Conservation (phyloP, 176 grass and related monocot species). For the Saccharum officinarum region DNA sequence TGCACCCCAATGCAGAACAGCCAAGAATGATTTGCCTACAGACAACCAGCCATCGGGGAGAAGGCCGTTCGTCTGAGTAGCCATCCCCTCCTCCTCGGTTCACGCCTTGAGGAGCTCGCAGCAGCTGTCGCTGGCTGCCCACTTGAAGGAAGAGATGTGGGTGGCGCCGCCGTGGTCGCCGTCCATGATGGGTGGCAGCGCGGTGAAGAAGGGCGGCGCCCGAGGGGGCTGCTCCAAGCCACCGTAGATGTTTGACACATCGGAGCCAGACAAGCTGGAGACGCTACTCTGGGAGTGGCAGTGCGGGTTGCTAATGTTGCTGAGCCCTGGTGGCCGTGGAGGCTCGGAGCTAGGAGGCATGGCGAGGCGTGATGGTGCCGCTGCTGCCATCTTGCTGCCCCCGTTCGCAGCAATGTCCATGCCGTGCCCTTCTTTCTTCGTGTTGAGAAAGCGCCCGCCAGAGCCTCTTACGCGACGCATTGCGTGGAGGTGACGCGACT, state of each 20-base stretch:
- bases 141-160: constrained; percentile 51
- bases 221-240: constrained; percentile 57
- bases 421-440: constrained; percentile 44
- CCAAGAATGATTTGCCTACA: constrained; percentile 99
- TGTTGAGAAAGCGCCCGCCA: constrained; percentile 95
- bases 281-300: constrained; percentile 51
- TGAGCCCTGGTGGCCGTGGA: constrained; percentile 32
- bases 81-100: constrained; percentile 39
- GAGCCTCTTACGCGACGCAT: constrained; percentile 78
- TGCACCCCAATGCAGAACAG: constrained; percentile 59
- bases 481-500: constrained; percentile 88
- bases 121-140: constrained; percentile 61
- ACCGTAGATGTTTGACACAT: constrained; percentile 66
- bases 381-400: constrained; percentile 17
- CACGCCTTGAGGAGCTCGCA: constrained; percentile 85
- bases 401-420: not conserved
- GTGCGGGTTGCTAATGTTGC: not conserved
- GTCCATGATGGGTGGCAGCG: constrained; percentile 62
- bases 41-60: constrained; percentile 38
- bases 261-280: constrained; percentile 66
- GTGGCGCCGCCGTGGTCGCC: constrained; percentile 42
- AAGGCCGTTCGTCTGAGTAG: constrained; percentile 23
- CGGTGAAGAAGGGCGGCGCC: constrained; percentile 61
- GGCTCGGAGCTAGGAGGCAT: constrained; percentile 46
- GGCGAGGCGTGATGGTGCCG: not conserved